Conservation (phyloP, 208 protist genomes). For the Leishmania martiniquensis region DNA sequence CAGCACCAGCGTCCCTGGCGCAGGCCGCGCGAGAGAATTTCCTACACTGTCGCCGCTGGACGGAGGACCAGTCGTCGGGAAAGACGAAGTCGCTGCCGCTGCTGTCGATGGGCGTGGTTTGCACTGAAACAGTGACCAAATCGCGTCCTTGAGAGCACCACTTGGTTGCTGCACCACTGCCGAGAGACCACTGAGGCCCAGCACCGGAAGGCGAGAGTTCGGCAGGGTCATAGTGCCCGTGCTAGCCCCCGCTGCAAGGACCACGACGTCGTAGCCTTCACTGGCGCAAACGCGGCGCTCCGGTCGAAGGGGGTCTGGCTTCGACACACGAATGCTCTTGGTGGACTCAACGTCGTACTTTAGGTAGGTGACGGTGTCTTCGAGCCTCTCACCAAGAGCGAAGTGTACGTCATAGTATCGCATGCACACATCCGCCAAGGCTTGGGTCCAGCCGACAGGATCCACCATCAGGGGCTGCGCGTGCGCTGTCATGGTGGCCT, state of each 20-base stretch:
- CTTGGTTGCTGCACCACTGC: slow-evolving; percentile 32
- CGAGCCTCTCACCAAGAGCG: slow-evolving; percentile 50
- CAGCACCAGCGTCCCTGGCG: slow-evolving; percentile 21
- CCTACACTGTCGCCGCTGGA: not conserved
- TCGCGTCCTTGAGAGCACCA: slow-evolving; percentile 24
- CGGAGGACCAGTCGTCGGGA: no score
- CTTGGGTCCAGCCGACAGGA: slow-evolving; percentile 74
- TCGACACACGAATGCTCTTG: slow-evolving; percentile 60
- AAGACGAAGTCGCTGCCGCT: not conserved
- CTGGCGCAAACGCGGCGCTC: slow-evolving; percentile 28
- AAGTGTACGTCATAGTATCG: slow-evolving; percentile 67
- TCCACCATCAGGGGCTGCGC: slow-evolving; percentile 64
- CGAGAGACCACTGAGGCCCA: slow-evolving; percentile 60
- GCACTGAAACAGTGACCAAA: slow-evolving; percentile 34
- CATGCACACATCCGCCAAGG: slow-evolving; percentile 55
- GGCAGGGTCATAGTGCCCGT: slow-evolving; percentile 61
- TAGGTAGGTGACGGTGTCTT: slow-evolving; percentile 56
- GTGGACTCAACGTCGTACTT: slow-evolving; percentile 68
- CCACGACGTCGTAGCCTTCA: slow-evolving; percentile 77
- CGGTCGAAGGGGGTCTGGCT: slow-evolving; percentile 26
- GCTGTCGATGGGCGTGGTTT: not conserved
- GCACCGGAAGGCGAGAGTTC: slow-evolving; percentile 66
- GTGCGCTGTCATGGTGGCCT: slow-evolving; percentile 50
- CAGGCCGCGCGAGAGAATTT: slow-evolving; percentile 3
- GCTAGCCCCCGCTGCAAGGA: slow-evolving; percentile 66